Conservation (phyloP, 805 yeast species). For the Zygoascus ofunaensis region DNA sequence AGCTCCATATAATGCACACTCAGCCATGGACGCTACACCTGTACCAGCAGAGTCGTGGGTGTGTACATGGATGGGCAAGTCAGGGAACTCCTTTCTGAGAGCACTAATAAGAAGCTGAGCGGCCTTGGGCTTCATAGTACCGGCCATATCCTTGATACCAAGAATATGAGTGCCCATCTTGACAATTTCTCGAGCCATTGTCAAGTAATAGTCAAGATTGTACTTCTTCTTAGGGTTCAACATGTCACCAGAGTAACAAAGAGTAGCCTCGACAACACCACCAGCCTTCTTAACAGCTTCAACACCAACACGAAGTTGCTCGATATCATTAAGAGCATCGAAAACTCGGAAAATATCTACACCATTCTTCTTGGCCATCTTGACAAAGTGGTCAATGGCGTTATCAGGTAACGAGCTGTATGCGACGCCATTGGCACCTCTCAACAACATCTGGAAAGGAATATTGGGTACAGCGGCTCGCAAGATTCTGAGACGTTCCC, state of each 20-base stretch:
- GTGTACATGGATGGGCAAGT: slow-evolving; percentile 95
- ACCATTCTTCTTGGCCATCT: slow-evolving; percentile 91
- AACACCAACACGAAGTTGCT: slow-evolving; percentile 94
- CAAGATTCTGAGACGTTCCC: slow-evolving; percentile 87
- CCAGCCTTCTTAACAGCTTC: slow-evolving; percentile 97
- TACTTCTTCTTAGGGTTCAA: slow-evolving; percentile 90
- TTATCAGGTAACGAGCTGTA: slow-evolving; percentile 97
- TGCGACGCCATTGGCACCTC: slow-evolving; percentile 99
- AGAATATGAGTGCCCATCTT: slow-evolving; percentile 91
- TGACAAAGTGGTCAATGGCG: slow-evolving; percentile 94
- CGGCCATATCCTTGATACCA: slow-evolving; percentile 99
- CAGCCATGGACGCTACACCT: slow-evolving; percentile 94
- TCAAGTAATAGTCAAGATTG: slow-evolving; percentile 81
- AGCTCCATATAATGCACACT: slow-evolving; percentile 92
- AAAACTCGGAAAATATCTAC: slow-evolving; percentile 97
- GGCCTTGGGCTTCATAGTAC: slow-evolving; percentile 93
- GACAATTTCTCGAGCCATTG: slow-evolving; percentile 74
- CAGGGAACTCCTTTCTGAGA: slow-evolving; percentile 79
- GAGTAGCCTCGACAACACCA: slow-evolving; percentile 97
- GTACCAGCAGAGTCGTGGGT: slow-evolving; percentile 99
- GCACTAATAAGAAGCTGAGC: slow-evolving; percentile 73
- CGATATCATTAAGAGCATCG: slow-evolving; percentile 94
- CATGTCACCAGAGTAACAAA: slow-evolving; percentile 99
- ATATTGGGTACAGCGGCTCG: slow-evolving; percentile 91
- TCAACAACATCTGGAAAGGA: slow-evolving; percentile 97